Base-by-base conservation (phyloP, 345 rosid genomes). In the Salix dunnii region DNA sequence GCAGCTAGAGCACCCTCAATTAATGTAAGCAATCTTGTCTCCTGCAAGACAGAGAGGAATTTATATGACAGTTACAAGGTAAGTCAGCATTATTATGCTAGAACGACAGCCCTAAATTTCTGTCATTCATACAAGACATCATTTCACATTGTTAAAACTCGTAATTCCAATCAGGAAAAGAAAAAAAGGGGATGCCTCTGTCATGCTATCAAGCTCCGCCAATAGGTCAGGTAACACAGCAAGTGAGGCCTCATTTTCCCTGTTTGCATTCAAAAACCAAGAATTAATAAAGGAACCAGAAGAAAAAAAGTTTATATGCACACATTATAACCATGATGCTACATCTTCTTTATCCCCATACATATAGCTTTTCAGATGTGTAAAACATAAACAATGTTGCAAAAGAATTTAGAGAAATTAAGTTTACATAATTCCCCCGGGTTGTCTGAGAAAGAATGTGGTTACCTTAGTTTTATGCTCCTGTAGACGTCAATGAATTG, bases 211-310 rank as follows among this genome's bases (percentile, higher is more conserved):
- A 76, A 96, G 93, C 88, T 96, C 99, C 79, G 82, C 68, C 65
- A 96, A 79, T 65, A 96, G 86, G 83, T 93, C 98, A 70, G 99
- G 90, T 77, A 96, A 88, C 78, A 96, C 99, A 79, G 98, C 90
- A 82, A 96, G 98, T 70, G 98, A 96, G 6, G 99, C 99, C 86
- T 96, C 99, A 86, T 96, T 96, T 88, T 96, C 99, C 90, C 99
- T 96, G 85, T 65, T 55, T 66, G 80, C 48, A 74, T 78, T 67
- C 20, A 69, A 30, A 63, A 77, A 65, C n/a, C 64, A 69, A n/a
- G 11, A 33, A 42, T 42, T 21, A 23, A 17, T 55, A 28, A 31
- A 28, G 42, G 58, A 51, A 33, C 61, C 28, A 36, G 30, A 72
- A 53, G 67, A 51, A 28, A 49, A 17, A 11, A 51, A 64, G 61